These are phyloP conservation scores for Pisolithus albus DNA, from an alignment of 768 basidiomycete species.

Conservation along the genomic window DNA sequence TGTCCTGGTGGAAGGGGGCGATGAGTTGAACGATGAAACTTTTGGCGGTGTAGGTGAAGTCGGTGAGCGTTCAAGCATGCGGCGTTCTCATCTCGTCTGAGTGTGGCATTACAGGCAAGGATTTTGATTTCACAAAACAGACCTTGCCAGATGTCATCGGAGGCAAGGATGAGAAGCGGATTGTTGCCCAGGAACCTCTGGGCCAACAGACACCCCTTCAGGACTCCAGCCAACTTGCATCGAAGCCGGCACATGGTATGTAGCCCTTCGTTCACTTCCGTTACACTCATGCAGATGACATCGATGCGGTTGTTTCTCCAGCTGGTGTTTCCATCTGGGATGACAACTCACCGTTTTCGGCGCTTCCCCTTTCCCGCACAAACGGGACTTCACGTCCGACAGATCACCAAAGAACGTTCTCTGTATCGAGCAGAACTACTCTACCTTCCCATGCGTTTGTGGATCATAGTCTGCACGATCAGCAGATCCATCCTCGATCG, in stretches of 20 bases:
- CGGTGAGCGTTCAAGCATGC: constrained; percentile 46
- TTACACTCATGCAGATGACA: constrained; percentile 6
- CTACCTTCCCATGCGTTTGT: constrained; percentile 22
- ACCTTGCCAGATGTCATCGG: constrained; percentile 23
- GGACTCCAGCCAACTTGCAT: constrained; percentile 13
- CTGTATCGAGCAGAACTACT: constrained; percentile 19
- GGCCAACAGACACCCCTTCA: constrained; percentile 25
- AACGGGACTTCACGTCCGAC: constrained; percentile 43
- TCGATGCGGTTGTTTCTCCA: constrained; percentile 8
- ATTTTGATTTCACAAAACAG: constrained; percentile 78
- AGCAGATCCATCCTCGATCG: constrained; percentile 30
- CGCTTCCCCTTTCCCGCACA: constrained; percentile 50
- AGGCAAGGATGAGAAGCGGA: constrained; percentile 11
- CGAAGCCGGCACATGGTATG: constrained; percentile 23
- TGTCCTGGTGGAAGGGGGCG: constrained; percentile 79
- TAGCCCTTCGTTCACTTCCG: constrained; percentile 5
- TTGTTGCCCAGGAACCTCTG: constrained; percentile 16
- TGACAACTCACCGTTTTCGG: constrained; percentile 69
- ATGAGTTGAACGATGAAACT: constrained; percentile 95
- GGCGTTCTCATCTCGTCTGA: not conserved
- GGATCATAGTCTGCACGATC: constrained; percentile 33
- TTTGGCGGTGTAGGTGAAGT: constrained; percentile 70
- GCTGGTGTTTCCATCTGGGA: constrained; percentile 61
- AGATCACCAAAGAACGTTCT: constrained; percentile 22
- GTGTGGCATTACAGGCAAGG: constrained; percentile 54